Evolutionary conservation across 768 basidiomycete species (phyloP).

Genomic region (Amanita inopinata): DNA sequence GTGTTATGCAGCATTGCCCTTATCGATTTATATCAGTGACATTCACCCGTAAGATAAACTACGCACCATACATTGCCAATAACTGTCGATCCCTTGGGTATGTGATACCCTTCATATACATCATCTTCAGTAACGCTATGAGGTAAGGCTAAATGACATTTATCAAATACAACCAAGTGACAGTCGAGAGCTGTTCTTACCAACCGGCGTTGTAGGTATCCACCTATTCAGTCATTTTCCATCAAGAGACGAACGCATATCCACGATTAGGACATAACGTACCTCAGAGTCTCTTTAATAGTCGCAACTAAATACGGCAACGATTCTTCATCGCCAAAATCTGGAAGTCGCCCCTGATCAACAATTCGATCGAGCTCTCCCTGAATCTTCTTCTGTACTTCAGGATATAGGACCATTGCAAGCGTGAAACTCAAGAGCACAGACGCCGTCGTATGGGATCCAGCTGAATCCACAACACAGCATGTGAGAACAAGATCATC

Average conservation of each 20-base stretch:
- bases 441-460: constrained; percentile 20
- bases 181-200: constrained; percentile 10
- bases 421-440: constrained; percentile 24
- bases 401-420: constrained; percentile 30
- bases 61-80: constrained; percentile 26
- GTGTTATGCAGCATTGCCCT: constrained; percentile 5
- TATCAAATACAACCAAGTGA: too few species aligned
- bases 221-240: constrained; percentile 13
- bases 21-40: neutral
- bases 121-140: constrained; percentile 30
- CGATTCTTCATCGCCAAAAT: constrained; percentile 24
- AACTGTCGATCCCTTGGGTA: constrained; percentile 32
- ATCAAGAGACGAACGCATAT: neutral
- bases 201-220: constrained; percentile 22
- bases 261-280: neutral
- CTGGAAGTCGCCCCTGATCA: constrained; percentile 26
- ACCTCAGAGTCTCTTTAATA: constrained; percentile 26
- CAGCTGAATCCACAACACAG: constrained; percentile 15
- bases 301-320: constrained; percentile 30
- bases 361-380: constrained; percentile 30
- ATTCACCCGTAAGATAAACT: neutral
- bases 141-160: constrained; percentile 18
- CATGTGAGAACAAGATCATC: neutral
- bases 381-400: constrained; percentile 26
- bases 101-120: constrained; percentile 32